These are phyloP conservation scores for Entoloma clypeatum DNA, from an alignment of 1,284 basidiomycete species.

Conservation along the genomic window DNA sequence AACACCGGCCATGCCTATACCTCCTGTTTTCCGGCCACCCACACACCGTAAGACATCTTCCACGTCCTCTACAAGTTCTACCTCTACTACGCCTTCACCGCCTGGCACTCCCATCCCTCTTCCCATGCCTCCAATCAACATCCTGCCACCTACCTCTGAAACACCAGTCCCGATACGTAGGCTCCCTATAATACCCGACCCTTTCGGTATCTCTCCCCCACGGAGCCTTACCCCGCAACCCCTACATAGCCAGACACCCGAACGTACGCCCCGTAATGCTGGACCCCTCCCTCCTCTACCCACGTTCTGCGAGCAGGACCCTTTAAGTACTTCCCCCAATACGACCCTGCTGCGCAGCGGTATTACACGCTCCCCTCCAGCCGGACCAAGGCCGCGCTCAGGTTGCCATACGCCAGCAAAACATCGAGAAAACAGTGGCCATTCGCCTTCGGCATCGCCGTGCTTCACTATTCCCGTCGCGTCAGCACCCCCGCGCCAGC, in stretches of 20 bases:
- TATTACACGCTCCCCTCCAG: conserved; percentile 14
- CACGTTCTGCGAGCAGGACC: conserved; percentile 2
- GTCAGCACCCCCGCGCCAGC: no score
- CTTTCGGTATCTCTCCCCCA: conserved; percentile 1
- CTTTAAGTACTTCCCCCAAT: conserved; percentile 4
- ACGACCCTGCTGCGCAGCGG: conserved; percentile 10
- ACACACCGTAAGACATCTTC: conserved; percentile 8
- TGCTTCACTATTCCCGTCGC: conserved; percentile 8
- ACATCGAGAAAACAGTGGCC: conserved; percentile 7
- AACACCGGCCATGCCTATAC: conserved; percentile 12
- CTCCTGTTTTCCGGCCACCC: conserved; percentile 6
- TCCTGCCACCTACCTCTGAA: conserved; percentile 3
- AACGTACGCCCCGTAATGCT: conserved; percentile 9
- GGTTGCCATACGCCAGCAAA: conserved; percentile 1
- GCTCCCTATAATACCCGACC: conserved; percentile 16
- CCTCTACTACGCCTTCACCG: conserved; percentile 3
- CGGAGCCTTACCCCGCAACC: conserved; percentile 7
- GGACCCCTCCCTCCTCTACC: conserved; percentile 5
- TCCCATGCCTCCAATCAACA: conserved; percentile 2
- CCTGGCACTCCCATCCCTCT: no score
- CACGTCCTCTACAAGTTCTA: conserved; percentile 5
- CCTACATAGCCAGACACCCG: conserved; percentile 2
- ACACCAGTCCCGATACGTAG: conserved; percentile 10
- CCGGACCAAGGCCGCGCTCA: conserved; percentile 17
- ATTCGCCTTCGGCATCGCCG: conserved; percentile 5